Evolutionary conservation across 2,329 filamentous ascomycete genomes (phyloP).

Genomic region (Diaporthe citri): DNA sequence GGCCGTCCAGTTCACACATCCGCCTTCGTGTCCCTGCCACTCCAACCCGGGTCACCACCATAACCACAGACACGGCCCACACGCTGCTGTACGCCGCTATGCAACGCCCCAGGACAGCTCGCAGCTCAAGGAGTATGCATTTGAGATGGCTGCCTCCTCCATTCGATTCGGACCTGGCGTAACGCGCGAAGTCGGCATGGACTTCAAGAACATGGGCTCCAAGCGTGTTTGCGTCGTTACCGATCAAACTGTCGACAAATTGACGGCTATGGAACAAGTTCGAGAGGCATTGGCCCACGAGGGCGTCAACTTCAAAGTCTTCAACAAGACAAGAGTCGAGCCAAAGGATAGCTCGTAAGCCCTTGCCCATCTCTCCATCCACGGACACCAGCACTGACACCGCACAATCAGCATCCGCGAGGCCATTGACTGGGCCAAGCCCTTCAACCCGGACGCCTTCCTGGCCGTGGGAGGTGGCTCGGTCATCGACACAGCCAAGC

Average conservation of each 20-base stretch:
- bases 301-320: constrained; percentile 85
- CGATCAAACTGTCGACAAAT: constrained; percentile 82
- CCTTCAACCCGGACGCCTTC: constrained; percentile 87
- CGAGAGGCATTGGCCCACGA: constrained; percentile 83
- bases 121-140: constrained; percentile 93
- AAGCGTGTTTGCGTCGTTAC: constrained; percentile 94
- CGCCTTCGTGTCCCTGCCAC: constrained; percentile 91
- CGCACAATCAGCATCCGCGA: constrained; percentile 56
- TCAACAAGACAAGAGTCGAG: constrained; percentile 84
- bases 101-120: constrained; percentile 82
- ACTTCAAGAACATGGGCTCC: constrained; percentile 90
- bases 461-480: constrained; percentile 93
- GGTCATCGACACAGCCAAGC: constrained; percentile 97
- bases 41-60: constrained; percentile 87
- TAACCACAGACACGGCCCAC: constrained; percentile 61
- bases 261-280: constrained; percentile 92
- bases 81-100: constrained; percentile 59
- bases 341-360: constrained; percentile 92
- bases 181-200: constrained; percentile 98
- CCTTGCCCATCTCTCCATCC: constrained; percentile 22
- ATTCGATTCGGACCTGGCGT: constrained; percentile 95
- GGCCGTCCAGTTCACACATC: constrained; percentile 92
- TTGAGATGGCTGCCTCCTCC: constrained; percentile 96
- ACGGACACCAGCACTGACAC: constrained; percentile 13
- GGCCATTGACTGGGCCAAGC: constrained; percentile 88